These are phyloP conservation scores for Phaeotremella fagi DNA, from an alignment of 768 basidiomycete species.

Conservation along the genomic window DNA sequence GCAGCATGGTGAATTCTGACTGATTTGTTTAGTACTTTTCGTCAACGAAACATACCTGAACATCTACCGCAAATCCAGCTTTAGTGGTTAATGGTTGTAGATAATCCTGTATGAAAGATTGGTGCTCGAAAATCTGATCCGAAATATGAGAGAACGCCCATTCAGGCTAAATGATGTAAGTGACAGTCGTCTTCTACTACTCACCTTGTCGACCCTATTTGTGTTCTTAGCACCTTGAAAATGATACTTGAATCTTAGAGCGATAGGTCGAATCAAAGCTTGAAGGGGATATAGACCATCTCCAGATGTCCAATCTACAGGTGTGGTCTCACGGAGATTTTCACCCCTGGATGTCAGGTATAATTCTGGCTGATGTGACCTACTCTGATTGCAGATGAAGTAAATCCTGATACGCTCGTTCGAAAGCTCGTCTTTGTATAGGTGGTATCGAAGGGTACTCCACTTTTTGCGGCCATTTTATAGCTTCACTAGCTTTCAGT, in stretches of 20 bases:
- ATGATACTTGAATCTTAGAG: constrained; percentile 87
- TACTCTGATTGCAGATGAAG: constrained; percentile 73
- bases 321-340: constrained; percentile 39
- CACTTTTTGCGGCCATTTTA: constrained; percentile 80
- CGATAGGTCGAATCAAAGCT: constrained; percentile 74
- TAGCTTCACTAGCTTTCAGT: constrained; percentile 60
- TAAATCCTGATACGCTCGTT: constrained; percentile 69
- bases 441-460: constrained; percentile 58
- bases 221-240: constrained; percentile 83
- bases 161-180: constrained; percentile 63
- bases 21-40: constrained; percentile 42
- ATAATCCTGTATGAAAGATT: constrained; percentile 67
- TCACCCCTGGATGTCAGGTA: constrained; percentile 36
- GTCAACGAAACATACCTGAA: constrained; percentile 59
- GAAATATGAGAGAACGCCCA: constrained; percentile 93
- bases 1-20: constrained; percentile 75
- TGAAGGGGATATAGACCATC: constrained; percentile 76
- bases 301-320: constrained; percentile 51
- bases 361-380: constrained; percentile 42
- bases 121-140: constrained; percentile 80
- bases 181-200: constrained; percentile 6
- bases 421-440: constrained; percentile 63
- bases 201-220: constrained; percentile 86
- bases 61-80: constrained; percentile 65
- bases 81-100: constrained; percentile 65